These are phyloP conservation scores for Taphrina betulina DNA, from an alignment of 1,139 yeast genomes.

Conservation along the genomic window DNA sequence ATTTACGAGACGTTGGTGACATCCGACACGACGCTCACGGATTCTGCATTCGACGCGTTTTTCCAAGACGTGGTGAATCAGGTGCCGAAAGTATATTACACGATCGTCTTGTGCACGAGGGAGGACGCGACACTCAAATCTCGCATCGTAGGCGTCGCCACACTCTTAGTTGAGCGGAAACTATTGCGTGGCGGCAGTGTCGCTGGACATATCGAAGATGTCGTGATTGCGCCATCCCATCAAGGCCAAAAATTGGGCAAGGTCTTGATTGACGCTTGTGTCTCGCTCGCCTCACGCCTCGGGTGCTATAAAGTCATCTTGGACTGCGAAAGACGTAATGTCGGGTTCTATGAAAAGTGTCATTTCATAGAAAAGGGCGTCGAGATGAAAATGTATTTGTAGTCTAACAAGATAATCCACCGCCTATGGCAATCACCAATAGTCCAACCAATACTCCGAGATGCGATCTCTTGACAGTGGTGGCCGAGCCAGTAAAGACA, in stretches of 20 bases:
- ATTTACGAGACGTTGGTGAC: slow-evolving; percentile 12
- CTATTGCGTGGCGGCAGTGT: slow-evolving; percentile 69
- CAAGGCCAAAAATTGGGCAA: slow-evolving; percentile 82
- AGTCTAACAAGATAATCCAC: too few species aligned
- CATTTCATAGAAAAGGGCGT: slow-evolving; percentile 26
- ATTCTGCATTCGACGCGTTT: not conserved
- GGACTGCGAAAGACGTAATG: slow-evolving; percentile 82
- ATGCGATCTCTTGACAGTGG: not conserved
- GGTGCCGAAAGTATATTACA: slow-evolving; percentile 53
- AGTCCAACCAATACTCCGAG: not conserved
- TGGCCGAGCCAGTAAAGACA: slow-evolving; percentile 6
- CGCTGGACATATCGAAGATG: slow-evolving; percentile 95
- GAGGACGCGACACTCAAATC: too few species aligned
- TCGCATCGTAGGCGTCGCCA: slow-evolving; percentile 50
- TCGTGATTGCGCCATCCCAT: slow-evolving; percentile 70
- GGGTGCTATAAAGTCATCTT: slow-evolving; percentile 67
- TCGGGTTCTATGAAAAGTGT: slow-evolving; percentile 86
- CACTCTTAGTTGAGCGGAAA: slow-evolving; percentile 55
- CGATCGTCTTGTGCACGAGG: slow-evolving; percentile 58
- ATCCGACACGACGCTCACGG: slow-evolving; percentile 28
- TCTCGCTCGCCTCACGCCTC: slow-evolving; percentile 13
- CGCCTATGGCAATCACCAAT: not conserved
- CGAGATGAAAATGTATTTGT: slow-evolving; percentile 28
- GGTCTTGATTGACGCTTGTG: slow-evolving; percentile 21
- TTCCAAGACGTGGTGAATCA: slow-evolving; percentile 2